Conservation (phyloP, 306 rosid species). For the Mimosa bimucronata region DNA sequence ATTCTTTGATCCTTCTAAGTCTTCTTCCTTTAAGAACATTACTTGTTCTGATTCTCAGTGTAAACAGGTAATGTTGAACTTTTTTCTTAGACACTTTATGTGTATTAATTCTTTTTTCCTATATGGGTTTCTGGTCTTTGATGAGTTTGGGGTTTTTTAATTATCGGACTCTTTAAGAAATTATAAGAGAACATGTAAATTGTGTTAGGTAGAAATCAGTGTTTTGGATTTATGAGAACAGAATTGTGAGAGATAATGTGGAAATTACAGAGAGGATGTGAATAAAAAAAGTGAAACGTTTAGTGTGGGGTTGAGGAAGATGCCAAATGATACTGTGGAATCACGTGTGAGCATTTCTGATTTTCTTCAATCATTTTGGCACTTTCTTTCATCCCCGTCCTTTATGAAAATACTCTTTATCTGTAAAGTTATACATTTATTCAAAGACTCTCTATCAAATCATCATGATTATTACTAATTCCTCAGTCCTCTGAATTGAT, state of each 20-base stretch:
- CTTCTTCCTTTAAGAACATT: slow-evolving; percentile 66
- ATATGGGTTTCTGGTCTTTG: neutral
- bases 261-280: neutral
- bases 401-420: neutral
- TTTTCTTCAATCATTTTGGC: slow-evolving; percentile 4
- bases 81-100: neutral
- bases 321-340: neutral
- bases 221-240: neutral
- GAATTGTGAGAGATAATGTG: neutral
- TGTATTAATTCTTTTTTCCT: neutral
- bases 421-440: neutral
- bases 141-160: neutral
- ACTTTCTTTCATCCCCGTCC: neutral
- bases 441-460: neutral
- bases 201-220: neutral
- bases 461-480: too few relatives aligned
- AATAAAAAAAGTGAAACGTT: neutral
- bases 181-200: neutral
- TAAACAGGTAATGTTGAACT: slow-evolving; percentile 59
- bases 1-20: slow-evolving; percentile 53
- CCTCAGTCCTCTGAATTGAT: neutral
- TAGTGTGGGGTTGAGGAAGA: neutral
- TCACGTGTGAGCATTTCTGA: neutral
- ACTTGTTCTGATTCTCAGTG: slow-evolving; percentile 65
- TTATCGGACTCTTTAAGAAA: neutral